phyloP scores from a whole-genome alignment of 1,284 basidiomycete species.

The Cryptococcus amylolentus region DNA sequence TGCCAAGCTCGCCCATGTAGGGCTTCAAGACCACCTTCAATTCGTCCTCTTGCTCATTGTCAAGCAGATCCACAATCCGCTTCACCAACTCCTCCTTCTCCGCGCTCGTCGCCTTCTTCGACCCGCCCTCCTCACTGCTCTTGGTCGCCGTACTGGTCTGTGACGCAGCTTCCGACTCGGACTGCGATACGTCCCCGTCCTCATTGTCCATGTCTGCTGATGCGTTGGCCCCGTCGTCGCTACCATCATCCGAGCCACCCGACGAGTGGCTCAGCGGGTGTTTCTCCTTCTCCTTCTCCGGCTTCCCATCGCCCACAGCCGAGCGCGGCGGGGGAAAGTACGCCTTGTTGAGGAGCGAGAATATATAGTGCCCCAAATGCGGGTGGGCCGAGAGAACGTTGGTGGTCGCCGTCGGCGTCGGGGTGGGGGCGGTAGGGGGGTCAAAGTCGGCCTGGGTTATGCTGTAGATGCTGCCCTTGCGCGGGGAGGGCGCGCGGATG shows the following conservation, averaged over 20 bases:
- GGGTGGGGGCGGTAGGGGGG: background rate
- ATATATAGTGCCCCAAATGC: slow-evolving; percentile 43
- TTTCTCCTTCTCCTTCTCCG: slow-evolving; percentile 10
- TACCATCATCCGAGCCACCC: slow-evolving; percentile 40
- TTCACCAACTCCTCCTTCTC: slow-evolving; percentile 57
- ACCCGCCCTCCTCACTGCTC: slow-evolving; percentile 3
- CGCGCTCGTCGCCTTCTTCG: background rate
- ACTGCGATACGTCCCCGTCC: background rate
- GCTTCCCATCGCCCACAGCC: background rate
- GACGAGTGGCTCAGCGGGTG: slow-evolving; percentile 46
- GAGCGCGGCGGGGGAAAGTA: slow-evolving; percentile 17
- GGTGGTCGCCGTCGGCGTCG: slow-evolving; percentile 9
- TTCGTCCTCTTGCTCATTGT: slow-evolving; percentile 77
- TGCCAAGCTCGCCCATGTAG: slow-evolving; percentile 67
- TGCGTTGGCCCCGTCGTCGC: slow-evolving; percentile 21
- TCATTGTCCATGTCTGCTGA: background rate
- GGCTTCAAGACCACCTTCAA: slow-evolving; percentile 70
- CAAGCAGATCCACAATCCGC: slow-evolving; percentile 66
- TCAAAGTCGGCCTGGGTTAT: background rate
- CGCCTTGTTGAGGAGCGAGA: slow-evolving; percentile 34
- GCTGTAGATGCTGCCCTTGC: background rate
- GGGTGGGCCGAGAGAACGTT: slow-evolving; percentile 35
- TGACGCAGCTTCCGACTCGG: background rate
- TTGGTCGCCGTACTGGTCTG: background rate
- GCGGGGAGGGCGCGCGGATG: background rate